Evolutionary conservation across 192 early-diverging fungal genomes (phyloP), one percentile per base, ranked within the genome.

Genomic region (Umbelopsis isabellina): DNA sequence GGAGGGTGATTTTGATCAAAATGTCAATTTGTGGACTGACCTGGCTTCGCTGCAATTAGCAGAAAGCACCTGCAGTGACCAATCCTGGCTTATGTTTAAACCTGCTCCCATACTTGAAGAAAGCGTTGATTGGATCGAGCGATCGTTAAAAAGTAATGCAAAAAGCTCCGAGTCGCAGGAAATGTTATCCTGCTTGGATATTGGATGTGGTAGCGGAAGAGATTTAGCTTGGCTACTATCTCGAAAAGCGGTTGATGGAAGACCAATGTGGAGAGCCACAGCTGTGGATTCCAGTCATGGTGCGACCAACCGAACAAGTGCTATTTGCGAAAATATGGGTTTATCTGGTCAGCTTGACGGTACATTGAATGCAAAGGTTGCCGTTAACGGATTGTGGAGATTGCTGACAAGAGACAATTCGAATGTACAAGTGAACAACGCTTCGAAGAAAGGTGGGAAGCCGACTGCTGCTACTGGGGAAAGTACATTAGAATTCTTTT

Each of bases 131-230:
- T 25, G 20, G 10, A 68, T 83, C 20, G 79, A 83, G 51, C 25
- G 6, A 68, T 83, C 23, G 79, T 80, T 52, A 16, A 65, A 27
- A 52, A 65, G 30, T 35, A 18, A 12, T 2, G 11, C 30, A 61
- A 61, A 61, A 13, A 2, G 13, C 45, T 76, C 15, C n/a, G 18
- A 5, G 18, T 8, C 6, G 4, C 18, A 51, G 35, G 23, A 72
- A 7, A 12, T 15, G n/a, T 11, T 49, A n/a, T 30, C 33, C 21
- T 67, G 72, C 23, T 65, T 83, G 6, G 81, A 83, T 69, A 27
- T 83, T 45, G 81, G 79, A 0, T 83, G 81, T 58, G 81, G 81
- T 16, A 72, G 72, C 20, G 81, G 81, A 10, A 49, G 81, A 13
- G 81, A 83, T 70, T 8, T 66, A 13, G 51, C 48, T 0, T 83